Conservation (phyloP, 139 green algal genomes). For the Nannochloris sp. region DNA sequence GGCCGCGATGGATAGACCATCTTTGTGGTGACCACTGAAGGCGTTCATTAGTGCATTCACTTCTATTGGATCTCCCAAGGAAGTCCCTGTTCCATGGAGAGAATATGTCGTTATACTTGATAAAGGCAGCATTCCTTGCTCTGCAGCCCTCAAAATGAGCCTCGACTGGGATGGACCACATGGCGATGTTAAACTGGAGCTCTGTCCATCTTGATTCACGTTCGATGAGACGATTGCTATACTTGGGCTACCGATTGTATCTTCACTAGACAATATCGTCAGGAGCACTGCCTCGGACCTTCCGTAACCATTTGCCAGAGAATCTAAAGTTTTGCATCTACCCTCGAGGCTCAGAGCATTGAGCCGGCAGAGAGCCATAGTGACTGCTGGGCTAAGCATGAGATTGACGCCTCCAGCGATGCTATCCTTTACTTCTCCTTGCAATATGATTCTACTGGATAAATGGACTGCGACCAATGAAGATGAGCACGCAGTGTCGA, state of each 20-base stretch:
- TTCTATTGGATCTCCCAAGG: constrained; percentile 78
- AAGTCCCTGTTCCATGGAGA: constrained; percentile 60
- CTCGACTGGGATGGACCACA: constrained; percentile 59
- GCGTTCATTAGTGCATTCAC: constrained; percentile 36
- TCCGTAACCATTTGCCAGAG: constrained; percentile 49
- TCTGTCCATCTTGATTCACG: constrained; percentile 85
- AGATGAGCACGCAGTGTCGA: constrained; percentile 52
- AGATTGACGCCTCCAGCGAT: constrained; percentile 30
- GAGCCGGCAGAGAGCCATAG: constrained; percentile 21
- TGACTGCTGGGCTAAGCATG: constrained; percentile 22
- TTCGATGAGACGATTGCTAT: constrained; percentile 28
- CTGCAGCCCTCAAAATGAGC: constrained; percentile 39
- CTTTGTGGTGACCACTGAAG: constrained; percentile 5
- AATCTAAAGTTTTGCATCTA: constrained; percentile 48
- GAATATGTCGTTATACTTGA: constrained; percentile 8
- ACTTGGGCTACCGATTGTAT: constrained; percentile 6
- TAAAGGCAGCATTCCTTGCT: constrained; percentile 4
- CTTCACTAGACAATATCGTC: background rate
- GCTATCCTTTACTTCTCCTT: background rate
- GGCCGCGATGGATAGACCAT: constrained; percentile 14
- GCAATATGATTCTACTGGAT: constrained; percentile 13
- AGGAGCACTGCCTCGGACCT: constrained; percentile 33
- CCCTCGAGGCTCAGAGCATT: constrained; percentile 36
- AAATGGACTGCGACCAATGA: constrained; percentile 43
- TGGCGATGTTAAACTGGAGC: constrained; percentile 67